A percentile compares a stretch with the other conserved stretches of the same genome.
phyloP scores from a whole-genome alignment of 768 basidiomycete genomes.

The Phaeotremella fagi region DNA sequence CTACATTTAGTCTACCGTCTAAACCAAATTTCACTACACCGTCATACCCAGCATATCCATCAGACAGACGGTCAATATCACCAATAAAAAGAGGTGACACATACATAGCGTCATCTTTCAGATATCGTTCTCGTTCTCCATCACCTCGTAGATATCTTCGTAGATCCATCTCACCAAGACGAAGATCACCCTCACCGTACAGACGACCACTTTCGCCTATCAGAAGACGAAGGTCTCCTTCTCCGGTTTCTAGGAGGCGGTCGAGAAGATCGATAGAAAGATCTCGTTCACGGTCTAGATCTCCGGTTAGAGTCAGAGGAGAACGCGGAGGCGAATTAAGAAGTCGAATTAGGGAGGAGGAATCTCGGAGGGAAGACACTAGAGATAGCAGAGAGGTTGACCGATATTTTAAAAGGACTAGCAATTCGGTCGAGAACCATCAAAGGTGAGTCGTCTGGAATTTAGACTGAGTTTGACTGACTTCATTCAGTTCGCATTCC shows the following conservation, averaged over 20 bases:
- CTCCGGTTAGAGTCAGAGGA: conserved; percentile 10
- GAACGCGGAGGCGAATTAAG: too few relatives aligned
- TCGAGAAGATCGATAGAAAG: background rate
- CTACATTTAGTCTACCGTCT: conserved; percentile 12
- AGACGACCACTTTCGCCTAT: conserved; percentile 4
- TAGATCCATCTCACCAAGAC: background rate
- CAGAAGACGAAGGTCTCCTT: background rate
- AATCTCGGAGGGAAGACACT: too few relatives aligned
- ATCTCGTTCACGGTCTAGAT: conserved; percentile 9
- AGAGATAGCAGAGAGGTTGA: background rate
- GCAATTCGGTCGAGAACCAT: too few relatives aligned
- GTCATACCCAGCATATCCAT: conserved; percentile 2
- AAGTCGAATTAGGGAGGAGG: too few relatives aligned
- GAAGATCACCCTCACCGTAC: too few relatives aligned
- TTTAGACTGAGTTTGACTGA: background rate
- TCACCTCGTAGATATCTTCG: background rate
- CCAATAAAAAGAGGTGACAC: background rate
- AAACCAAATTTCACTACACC: conserved; percentile 12
- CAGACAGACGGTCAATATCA: background rate
- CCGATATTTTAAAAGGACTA: background rate
- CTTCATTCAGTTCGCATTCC: background rate
- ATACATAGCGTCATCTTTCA: conserved; percentile 4
- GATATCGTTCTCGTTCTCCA: conserved; percentile 12
- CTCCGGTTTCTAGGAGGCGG: background rate
- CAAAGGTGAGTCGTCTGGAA: background rate